Evolutionary conservation across 441 rosid genomes (phyloP), one percentile per base, ranked within the genome.

Genomic region (Biscutella auriculata): DNA sequence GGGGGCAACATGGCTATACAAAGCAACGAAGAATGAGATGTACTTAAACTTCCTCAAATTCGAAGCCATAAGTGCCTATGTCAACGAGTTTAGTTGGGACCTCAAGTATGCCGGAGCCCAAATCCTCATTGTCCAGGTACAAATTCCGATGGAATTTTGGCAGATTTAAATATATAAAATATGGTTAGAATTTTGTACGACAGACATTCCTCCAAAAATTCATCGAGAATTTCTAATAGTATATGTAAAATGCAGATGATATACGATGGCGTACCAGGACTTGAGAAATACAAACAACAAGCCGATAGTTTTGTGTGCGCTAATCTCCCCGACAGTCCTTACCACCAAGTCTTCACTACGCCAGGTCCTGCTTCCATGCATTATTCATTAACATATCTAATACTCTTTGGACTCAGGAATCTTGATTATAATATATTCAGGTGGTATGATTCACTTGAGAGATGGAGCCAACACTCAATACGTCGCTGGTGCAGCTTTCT

Each of bases 11-110:
- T 88, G 98, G 95, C 65, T 88, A 9, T 82, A 81, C 75, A 69
- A 55, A 37, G 98, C 95, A 27, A 83, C 88, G 5, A 69, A 27
- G 48, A 62, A 62, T 4, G 23, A 60, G 0, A 2, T 11, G 6
- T 86, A 83, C 66, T 25, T 88, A 25, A 39, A 73, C 28, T 82
- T 49, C 73, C 13, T 88, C n/a, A 66, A 59, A 34, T 84, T 77
- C 10, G 96, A 88, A 43, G 69, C 82, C 21, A 73, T 80, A 21
- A 77, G 79, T 58, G 87, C 77, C 5, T 41, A 53, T 16, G 94
- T 92, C 1, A 60, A 80, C 1, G 98, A 92, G 73, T 92, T 86
- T 53, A 86, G 91, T 56, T 92, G 98, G 98, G 97, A 92, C 62
- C 92, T 86, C 55, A 92, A 92, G 57, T 92, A 75, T 53, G 92